A percentile compares a stretch with the other conserved stretches of the same genome.
Evolutionary conservation across 1,139 yeast genomes (phyloP).

Genomic region (Yamadazyma trypodendri): DNA sequence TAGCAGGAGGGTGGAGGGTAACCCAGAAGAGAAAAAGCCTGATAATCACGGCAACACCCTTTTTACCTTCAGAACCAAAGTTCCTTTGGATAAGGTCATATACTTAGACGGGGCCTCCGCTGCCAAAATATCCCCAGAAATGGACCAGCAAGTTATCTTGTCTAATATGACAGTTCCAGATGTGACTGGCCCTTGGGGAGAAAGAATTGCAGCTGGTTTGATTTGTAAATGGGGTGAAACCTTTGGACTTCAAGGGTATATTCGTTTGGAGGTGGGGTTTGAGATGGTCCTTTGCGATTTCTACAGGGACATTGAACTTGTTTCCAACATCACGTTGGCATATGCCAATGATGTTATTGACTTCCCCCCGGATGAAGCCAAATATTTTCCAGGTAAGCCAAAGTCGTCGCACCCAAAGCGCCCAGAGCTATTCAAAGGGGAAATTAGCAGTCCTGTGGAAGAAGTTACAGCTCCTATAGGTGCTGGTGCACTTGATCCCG

Average conservation of each 20-base stretch:
- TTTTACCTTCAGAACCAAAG: slow-evolving; percentile 42
- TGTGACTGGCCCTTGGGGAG: slow-evolving; percentile 29
- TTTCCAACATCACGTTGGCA: slow-evolving; percentile 40
- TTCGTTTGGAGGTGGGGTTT: slow-evolving; percentile 55
- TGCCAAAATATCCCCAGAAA: slow-evolving; percentile 53
- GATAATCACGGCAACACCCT: slow-evolving; percentile 15
- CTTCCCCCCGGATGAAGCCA: slow-evolving; percentile 25
- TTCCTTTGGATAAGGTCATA: slow-evolving; percentile 45
- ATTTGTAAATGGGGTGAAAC: slow-evolving; percentile 53
- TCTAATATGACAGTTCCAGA: slow-evolving; percentile 22
- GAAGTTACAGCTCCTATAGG: too few species aligned
- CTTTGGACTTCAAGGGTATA: slow-evolving; percentile 50
- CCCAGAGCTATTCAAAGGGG: not conserved
- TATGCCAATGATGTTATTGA: slow-evolving; percentile 33
- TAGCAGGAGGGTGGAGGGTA: slow-evolving; percentile 7
- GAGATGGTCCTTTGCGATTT: slow-evolving; percentile 58
- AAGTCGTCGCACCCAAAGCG: not conserved
- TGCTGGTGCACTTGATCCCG: not conserved
- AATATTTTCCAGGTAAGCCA: slow-evolving; percentile 2
- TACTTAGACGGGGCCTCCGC: slow-evolving; percentile 61
- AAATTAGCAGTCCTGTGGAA: too few species aligned
- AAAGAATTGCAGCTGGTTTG: slow-evolving; percentile 39
- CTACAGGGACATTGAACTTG: slow-evolving; percentile 30
- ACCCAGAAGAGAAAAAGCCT: slow-evolving; percentile 12
- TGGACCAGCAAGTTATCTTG: slow-evolving; percentile 55